Conservation (phyloP, 306 rosid species). For the Hylodesmum podocarpum region DNA sequence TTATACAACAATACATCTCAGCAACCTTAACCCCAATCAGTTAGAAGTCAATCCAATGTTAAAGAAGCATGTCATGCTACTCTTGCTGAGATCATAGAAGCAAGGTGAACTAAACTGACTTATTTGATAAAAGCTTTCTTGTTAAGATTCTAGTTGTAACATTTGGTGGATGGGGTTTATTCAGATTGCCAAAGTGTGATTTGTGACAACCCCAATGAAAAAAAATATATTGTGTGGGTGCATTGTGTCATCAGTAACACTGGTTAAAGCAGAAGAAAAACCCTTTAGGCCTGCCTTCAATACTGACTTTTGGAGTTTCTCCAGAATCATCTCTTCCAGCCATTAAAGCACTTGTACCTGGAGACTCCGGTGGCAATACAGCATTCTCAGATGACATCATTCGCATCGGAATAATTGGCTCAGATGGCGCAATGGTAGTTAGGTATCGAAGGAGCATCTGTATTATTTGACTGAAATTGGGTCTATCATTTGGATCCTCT, state of each 20-base stretch:
- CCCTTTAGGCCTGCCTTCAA: slow-evolving; percentile 59
- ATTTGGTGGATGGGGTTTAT: slow-evolving; percentile 12
- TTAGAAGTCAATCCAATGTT: slow-evolving; percentile 27
- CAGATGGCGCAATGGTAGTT: slow-evolving; percentile 46
- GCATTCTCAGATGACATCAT: slow-evolving; percentile 56
- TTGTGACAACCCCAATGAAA: neutral
- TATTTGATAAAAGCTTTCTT: neutral
- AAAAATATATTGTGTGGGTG: neutral
- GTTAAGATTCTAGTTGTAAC: neutral
- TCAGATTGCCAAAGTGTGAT: slow-evolving; percentile 6
- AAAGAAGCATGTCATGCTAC: neutral
- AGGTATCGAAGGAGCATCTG: slow-evolving; percentile 74
- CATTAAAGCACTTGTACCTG: slow-evolving; percentile 87
- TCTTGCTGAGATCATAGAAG: slow-evolving; percentile 17
- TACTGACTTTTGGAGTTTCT: slow-evolving; percentile 30
- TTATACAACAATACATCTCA: slow-evolving; percentile 72
- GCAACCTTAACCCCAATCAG: slow-evolving; percentile 61
- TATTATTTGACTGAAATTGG: slow-evolving; percentile 73
- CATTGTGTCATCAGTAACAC: slow-evolving; percentile 54
- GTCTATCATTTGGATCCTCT: slow-evolving; percentile 77
- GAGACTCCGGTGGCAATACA: slow-evolving; percentile 82
- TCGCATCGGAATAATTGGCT: slow-evolving; percentile 45
- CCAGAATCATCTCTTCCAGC: slow-evolving; percentile 47
- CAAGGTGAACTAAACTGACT: slow-evolving; percentile 14
- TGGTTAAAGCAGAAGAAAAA: slow-evolving; percentile 68